Percentiles rank a stretch among this genome's conserved stretches.
Evolutionary conservation across 306 rosid species (phyloP).

Genomic region (Quercus dentata): DNA sequence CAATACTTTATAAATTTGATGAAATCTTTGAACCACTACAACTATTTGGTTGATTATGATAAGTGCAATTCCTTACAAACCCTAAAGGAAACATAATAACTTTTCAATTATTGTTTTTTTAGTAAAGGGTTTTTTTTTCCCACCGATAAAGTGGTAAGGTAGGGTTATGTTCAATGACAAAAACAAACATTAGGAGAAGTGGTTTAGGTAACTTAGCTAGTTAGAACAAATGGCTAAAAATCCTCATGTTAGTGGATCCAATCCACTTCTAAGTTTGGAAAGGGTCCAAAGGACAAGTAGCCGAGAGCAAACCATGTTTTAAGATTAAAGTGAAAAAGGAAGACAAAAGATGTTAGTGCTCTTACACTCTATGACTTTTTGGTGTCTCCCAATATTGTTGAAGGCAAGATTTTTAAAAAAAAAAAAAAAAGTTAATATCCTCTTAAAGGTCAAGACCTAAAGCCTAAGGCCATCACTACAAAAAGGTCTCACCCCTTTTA

Average conservation of each 20-base stretch:
- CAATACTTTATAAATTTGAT: no score
- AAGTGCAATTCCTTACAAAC: no score
- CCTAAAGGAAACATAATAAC: no score
- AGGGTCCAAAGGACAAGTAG: neutral
- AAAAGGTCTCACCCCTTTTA: no score
- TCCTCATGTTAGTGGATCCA: neutral
- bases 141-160: neutral
- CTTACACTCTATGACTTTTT: neutral
- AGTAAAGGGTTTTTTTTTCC: neutral
- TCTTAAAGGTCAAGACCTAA: no score
- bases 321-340: neutral
- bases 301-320: neutral
- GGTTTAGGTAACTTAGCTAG: neutral
- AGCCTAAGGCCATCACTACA: no score
- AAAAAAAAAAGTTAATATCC: neutral
- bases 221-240: conserved; percentile 5
- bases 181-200: no score
- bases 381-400: neutral
- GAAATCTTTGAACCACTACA: no score
- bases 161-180: neutral
- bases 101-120: neutral
- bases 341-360: neutral
- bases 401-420: neutral
- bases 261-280: conserved; percentile 5
- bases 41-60: no score